A percentile compares a stretch with the other conserved stretches of the same genome.
These are phyloP conservation scores for Teratosphaeria pseudoeucalypti DNA, from an alignment of 2,329 filamentous ascomycete genomes.

Conservation along the genomic window DNA sequence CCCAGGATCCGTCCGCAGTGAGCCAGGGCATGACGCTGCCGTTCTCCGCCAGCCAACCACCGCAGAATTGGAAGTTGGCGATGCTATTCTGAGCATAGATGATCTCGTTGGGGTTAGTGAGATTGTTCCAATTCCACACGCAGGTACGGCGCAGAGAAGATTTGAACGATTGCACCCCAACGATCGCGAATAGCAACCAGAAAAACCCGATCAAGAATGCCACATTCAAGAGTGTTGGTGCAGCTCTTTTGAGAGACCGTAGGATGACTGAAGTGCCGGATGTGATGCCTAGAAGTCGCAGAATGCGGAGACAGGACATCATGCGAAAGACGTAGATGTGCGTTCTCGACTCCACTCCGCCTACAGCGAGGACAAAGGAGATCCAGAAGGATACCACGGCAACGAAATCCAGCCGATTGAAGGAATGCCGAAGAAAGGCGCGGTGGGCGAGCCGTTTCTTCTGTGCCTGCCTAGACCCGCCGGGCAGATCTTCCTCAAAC, in stretches of 20 bases:
- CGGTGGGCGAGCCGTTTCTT: conserved; percentile 77
- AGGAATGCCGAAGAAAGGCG: conserved; percentile 87
- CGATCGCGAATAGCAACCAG: conserved; percentile 93
- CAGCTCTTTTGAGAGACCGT: conserved; percentile 87
- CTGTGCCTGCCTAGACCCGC: conserved; percentile 65
- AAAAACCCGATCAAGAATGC: conserved; percentile 94
- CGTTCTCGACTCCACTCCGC: conserved; percentile 55
- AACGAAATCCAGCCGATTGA: conserved; percentile 90
- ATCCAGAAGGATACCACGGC: conserved; percentile 96
- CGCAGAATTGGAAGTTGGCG: conserved; percentile 68
- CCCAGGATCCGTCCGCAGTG: conserved; percentile 41
- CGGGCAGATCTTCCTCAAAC: conserved; percentile 23
- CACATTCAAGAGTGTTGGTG: conserved; percentile 81
- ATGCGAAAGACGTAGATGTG: conserved; percentile 90
- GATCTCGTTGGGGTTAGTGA: conserved; percentile 28
- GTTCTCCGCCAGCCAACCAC: conserved; percentile 59
- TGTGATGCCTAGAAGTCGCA: conserved; percentile 82
- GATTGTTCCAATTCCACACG: conserved; percentile 43
- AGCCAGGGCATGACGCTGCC: conserved; percentile 59
- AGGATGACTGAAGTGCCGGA: conserved; percentile 92
- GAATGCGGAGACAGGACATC: conserved; percentile 87
- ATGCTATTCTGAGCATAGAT: conserved; percentile 41
- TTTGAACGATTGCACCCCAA: conserved; percentile 88
- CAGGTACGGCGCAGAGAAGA: conserved; percentile 40
- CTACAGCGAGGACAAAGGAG: conserved; percentile 63